phyloP scores from a whole-genome alignment of 2,329 filamentous ascomycete genomes.

The Ophiosphaerella korrae region DNA sequence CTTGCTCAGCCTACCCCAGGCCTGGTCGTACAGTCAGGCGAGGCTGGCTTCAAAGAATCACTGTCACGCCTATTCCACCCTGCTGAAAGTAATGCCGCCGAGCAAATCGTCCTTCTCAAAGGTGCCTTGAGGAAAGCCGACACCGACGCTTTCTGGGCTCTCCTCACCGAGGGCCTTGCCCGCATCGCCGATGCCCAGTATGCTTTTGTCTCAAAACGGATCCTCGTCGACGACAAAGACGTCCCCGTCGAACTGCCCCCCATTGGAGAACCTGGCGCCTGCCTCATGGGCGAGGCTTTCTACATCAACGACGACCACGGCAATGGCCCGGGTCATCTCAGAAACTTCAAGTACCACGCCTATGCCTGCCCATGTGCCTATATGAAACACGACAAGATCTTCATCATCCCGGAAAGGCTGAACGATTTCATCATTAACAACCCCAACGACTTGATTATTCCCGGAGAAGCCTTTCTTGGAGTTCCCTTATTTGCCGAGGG shows the following conservation, averaged over 20 bases:
- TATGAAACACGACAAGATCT: conserved; percentile 75
- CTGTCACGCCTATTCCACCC: conserved; percentile 42
- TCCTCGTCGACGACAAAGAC: conserved; percentile 63
- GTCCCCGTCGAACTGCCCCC: conserved; percentile 65
- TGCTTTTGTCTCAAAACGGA: conserved; percentile 69
- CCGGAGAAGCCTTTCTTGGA: conserved; percentile 69
- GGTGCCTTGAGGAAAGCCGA: conserved; percentile 57
- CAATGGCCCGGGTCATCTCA: conserved; percentile 55
- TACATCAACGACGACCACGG: conserved; percentile 67
- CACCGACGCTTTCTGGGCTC: conserved; percentile 66
- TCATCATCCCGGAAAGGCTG: conserved; percentile 68
- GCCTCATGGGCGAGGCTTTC: conserved; percentile 68
- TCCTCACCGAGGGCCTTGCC: conserved; percentile 68
- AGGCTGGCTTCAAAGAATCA: conserved; percentile 50
- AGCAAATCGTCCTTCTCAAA: conserved; percentile 66
- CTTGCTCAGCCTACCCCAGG: conserved; percentile 49
- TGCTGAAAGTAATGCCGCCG: conserved; percentile 65
- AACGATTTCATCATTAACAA: conserved; percentile 64
- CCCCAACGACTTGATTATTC: conserved; percentile 64
- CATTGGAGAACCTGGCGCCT: conserved; percentile 65
- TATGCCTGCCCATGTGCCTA: conserved; percentile 69
- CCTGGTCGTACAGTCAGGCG: conserved; percentile 51
- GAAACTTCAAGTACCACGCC: conserved; percentile 67
- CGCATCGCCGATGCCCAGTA: conserved; percentile 68
- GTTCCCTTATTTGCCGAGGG: conserved; percentile 68